Percentiles rank a stretch among this genome's conserved stretches.
phyloP scores from a whole-genome alignment of 83 land plant genomes.

The Diphasiastrum complanatum region DNA sequence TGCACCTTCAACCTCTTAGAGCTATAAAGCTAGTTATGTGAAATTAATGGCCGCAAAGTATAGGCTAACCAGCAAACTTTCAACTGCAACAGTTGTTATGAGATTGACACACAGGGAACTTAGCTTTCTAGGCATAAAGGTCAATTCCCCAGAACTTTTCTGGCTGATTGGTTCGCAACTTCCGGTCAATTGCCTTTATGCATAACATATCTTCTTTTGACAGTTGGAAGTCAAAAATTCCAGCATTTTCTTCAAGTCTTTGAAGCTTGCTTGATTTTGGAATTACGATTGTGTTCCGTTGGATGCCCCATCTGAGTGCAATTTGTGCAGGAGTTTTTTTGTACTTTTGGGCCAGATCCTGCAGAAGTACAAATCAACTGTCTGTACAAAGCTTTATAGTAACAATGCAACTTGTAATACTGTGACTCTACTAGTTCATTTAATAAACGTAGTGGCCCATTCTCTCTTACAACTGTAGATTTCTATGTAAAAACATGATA shows the following conservation, averaged over 20 bases:
- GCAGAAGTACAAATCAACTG: slow-evolving; percentile 11
- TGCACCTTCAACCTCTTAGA: no score
- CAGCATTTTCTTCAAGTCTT: slow-evolving; percentile 67
- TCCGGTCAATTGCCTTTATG: slow-evolving; percentile 56
- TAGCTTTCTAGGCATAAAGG: slow-evolving; percentile 61
- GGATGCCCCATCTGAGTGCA: slow-evolving; percentile 87
- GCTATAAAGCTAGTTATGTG: no score
- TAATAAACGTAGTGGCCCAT: not conserved
- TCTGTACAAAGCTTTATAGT: not conserved
- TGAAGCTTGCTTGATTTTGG: slow-evolving; percentile 74
- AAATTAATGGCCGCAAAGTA: no score
- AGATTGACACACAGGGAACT: no score
- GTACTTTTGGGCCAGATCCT: slow-evolving; percentile 71
- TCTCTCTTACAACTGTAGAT: no score
- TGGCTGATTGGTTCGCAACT: slow-evolving; percentile 67
- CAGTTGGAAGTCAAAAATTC: slow-evolving; percentile 70
- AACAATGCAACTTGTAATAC: slow-evolving; percentile 4
- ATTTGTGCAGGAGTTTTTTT: slow-evolving; percentile 72
- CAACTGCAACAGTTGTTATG: no score
- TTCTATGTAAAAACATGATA: no score
- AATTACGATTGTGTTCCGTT: slow-evolving; percentile 72
- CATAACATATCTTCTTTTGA: slow-evolving; percentile 67
- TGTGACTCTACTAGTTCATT: not conserved
- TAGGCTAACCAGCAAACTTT: no score
- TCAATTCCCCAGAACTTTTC: slow-evolving; percentile 84